Conservation (phyloP, 2,329 filamentous ascomycete genomes). For the Aspergillus unguis region DNA sequence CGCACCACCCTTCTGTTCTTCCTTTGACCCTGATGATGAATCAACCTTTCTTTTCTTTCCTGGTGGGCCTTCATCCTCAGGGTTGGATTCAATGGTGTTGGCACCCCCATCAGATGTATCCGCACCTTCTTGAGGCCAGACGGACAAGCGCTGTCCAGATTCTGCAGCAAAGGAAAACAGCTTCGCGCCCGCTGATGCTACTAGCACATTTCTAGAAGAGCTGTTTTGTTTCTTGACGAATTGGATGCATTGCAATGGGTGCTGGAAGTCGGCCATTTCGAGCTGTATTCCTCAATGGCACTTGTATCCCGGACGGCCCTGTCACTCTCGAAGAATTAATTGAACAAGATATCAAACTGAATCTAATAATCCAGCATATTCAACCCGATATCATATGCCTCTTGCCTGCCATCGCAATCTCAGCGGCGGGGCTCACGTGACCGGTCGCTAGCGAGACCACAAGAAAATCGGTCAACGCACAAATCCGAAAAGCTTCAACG, state of each 20-base stretch:
- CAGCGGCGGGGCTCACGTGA: conserved; percentile 31
- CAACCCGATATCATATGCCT: too few relatives aligned
- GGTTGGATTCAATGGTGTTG: conserved; percentile 22
- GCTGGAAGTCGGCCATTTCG: conserved; percentile 36
- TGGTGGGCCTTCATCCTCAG: conserved; percentile 36
- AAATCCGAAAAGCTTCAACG: conserved; percentile 19
- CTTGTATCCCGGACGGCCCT: too few relatives aligned
- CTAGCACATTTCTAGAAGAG: conserved; percentile 50
- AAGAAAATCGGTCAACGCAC: conserved; percentile 28
- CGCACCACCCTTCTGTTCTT: conserved; percentile 16
- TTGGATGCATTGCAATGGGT: conserved; percentile 64
- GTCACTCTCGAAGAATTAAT: too few relatives aligned
- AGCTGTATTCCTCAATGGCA: not conserved
- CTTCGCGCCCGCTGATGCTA: conserved; percentile 70
- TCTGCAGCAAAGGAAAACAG: conserved; percentile 65
- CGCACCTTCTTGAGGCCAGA: conserved; percentile 52
- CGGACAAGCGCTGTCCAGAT: conserved; percentile 57
- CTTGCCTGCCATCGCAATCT: too few relatives aligned
- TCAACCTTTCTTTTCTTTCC: conserved; percentile 46
- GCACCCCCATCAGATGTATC: conserved; percentile 17
- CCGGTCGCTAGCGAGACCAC: conserved; percentile 36
- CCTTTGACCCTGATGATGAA: conserved; percentile 12
- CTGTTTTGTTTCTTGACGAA: conserved; percentile 28
- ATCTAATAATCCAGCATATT: too few relatives aligned
- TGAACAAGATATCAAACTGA: too few relatives aligned